Evolutionary conservation across 805 yeast species (phyloP).

Genomic region (Wickerhamiella brachini): DNA sequence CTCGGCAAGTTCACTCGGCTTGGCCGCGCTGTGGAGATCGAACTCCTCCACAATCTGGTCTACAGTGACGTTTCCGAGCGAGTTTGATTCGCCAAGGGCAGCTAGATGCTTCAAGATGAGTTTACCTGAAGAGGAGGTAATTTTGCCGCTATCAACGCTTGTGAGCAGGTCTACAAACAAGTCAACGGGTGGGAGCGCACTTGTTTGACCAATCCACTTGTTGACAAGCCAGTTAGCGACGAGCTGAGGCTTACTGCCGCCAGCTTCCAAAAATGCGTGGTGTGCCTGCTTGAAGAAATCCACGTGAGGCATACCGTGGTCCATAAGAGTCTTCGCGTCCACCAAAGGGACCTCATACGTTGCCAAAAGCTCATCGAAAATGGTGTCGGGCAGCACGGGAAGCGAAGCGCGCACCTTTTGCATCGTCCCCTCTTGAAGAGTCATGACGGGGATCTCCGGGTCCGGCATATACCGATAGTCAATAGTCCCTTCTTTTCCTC

Average conservation of each 20-base stretch:
- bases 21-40: conserved; percentile 24
- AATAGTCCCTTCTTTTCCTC: conserved; percentile 67
- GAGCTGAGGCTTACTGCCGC: conserved; percentile 23
- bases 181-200: conserved; percentile 33
- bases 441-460: conserved; percentile 61
- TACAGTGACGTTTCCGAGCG: conserved; percentile 19
- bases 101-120: conserved; percentile 45
- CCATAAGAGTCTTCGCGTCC: conserved; percentile 57
- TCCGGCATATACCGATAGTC: conserved; percentile 95
- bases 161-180: conserved; percentile 42
- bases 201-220: conserved; percentile 58
- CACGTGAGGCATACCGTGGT: conserved; percentile 29
- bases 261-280: conserved; percentile 16
- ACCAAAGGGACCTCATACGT: conserved; percentile 47
- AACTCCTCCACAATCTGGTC: conserved; percentile 37
- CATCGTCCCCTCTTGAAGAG: conserved; percentile 25
- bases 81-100: neutral
- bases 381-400: conserved; percentile 45
- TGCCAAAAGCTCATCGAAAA: conserved; percentile 32
- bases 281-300: conserved; percentile 29
- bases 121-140: conserved; percentile 61
- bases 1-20: conserved; percentile 20
- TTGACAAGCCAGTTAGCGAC: conserved; percentile 75
- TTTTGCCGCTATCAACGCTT: conserved; percentile 31
- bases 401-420: neutral